Evolutionary conservation across 768 basidiomycete species (phyloP), one percentile per base, ranked within the genome.

Genomic region (Russula virescens): DNA sequence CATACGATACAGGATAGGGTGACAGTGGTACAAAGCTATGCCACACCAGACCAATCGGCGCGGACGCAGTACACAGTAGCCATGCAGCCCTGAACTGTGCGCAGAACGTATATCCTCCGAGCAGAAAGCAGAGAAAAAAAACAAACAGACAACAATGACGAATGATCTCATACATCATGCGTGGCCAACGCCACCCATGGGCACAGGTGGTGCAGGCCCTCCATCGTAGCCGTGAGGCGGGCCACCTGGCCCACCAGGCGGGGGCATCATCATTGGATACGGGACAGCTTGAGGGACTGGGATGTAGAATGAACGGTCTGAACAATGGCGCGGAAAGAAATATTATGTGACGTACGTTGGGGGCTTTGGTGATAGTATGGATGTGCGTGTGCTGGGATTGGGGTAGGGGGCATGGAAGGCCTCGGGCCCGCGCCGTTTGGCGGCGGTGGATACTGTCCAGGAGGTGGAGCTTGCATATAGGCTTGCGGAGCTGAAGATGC

Each of bases 181-280:
- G 69, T 89, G 89, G 52, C 78, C 76, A 42, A 78, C 75, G 61
- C 87, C 88, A 62, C 88, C 87, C 90, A 91, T 89, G 54, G 78
- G 85, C 57, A 87, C 87, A 26, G 84, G 87, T 57, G 82, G 84
- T 38, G 85, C 81, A 61, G 84, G 83, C 19, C 81, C 82, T 63
- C 80, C 83, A 50, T 92, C 89, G 73, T 91, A 92, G 38, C 81
- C 82, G 71, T 91, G 82, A 9, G 80, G 90, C 65, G 86, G 87
- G 45, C 82, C 82, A 48, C 77, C 81, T n/a, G 75, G 76, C 61
- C 79, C 82, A 54, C 86, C 85, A 16, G 87, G 87, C 59, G 87
- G 88, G 58, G 85, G 88, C 87, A 91, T 91, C 89, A 93, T 93
- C 88, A 91, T 89, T n/a, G 82, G 87, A 73, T 93, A 94, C 51